Evolutionary conservation across 306 rosid species (phyloP), one percentile per base, ranked within the genome.

Genomic region (Sophora flavescens): DNA sequence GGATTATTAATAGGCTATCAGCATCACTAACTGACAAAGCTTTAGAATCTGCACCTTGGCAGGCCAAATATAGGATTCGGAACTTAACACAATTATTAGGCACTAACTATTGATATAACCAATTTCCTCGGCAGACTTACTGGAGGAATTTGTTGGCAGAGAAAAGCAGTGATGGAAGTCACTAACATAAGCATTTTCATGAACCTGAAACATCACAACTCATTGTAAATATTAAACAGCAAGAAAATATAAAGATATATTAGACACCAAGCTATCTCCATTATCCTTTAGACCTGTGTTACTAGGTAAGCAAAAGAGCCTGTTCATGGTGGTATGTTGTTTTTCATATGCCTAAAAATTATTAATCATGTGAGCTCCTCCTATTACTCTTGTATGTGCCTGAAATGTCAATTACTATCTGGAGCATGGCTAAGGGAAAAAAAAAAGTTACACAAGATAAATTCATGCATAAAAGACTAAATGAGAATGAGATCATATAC

Each of bases 151-250:
- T n/a, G 91, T 81, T n/a, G 92, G 89, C 81, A 86, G 78, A 66
- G 90, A 88, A 88, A 89, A 94, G 83, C 98, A 94, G 84, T 94
- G 98, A 70, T 94, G 98, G 84, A 83, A 88, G 52, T 90, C 97
- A 69, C 97, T 90, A 47, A 84, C 79, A 78, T 92, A 94, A 54
- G 98, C 97, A 87, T 94, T 94, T 89, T 94, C 97, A 45, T 94
- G 98, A 74, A 92, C 96, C 98, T 92, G 96, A 81, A 84, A 86
- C 52, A 84, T 75, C 79, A 30, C 57, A 79, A 68, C 83, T 18
- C 63, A 45, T 22, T 35, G 72, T 71, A 63, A 56, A 57, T 62
- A 75, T 38, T 14, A 74, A 50, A 76, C 47, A 75, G 72, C 12
- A 15, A 4, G 45, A 44, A 61, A 17, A 57, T 56, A 63, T 75